phyloP scores from a whole-genome alignment of 495 filamentous ascomycete species.

The Cetradonia linearis region DNA sequence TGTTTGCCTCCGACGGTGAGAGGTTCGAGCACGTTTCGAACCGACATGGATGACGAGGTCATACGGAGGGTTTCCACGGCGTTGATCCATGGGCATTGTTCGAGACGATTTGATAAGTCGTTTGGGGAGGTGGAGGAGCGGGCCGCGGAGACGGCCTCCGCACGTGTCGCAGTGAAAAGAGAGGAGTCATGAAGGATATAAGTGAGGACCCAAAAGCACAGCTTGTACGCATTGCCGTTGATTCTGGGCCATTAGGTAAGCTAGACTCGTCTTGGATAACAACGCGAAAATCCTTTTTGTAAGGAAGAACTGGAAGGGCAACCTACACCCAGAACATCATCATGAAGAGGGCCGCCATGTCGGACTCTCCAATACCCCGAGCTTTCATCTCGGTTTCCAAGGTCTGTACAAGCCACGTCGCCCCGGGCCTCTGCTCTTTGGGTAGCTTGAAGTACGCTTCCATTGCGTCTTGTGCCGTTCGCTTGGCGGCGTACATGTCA shows the following conservation, averaged over 20 bases:
- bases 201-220: constrained; percentile 25
- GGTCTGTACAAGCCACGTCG: constrained; percentile 17
- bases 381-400: constrained; percentile 16
- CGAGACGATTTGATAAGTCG: no score
- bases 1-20: constrained; percentile 21
- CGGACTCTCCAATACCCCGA: constrained; percentile 17
- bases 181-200: constrained; percentile 19
- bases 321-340: constrained; percentile 20
- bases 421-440: constrained; percentile 19
- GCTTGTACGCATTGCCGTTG: constrained; percentile 20
- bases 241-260: background rate
- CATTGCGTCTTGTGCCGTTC: constrained; percentile 16
- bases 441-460: constrained; percentile 24
- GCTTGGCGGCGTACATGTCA: constrained; percentile 19
- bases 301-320: background rate
- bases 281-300: background rate
- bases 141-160: constrained; percentile 18
- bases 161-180: constrained; percentile 10
- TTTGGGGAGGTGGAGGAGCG: no score
- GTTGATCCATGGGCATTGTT: constrained; percentile 22
- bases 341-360: constrained; percentile 22
- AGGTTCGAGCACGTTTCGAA: constrained; percentile 14
- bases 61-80: constrained; percentile 24
- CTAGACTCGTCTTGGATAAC: background rate
- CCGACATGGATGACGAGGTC: constrained; percentile 13